phyloP scores from a whole-genome alignment of 1,284 basidiomycete species.

The Meira miltonrushii region DNA sequence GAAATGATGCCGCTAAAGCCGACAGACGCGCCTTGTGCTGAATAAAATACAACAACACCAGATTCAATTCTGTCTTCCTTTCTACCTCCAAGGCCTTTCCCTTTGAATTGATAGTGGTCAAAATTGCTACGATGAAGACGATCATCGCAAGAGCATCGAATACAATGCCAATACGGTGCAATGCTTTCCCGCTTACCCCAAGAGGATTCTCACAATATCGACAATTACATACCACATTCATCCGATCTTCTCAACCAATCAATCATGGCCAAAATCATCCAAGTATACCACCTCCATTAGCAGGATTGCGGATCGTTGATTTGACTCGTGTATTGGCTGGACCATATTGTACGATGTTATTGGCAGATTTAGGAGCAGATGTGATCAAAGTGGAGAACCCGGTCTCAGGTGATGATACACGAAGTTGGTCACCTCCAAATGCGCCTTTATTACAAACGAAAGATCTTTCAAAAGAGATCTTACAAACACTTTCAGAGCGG shows the following conservation, averaged over 20 bases:
- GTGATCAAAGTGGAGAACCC: conserved; percentile 69
- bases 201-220: too few relatives aligned
- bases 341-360: conserved; percentile 74
- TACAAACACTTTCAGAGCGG: neutral
- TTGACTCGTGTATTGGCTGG: conserved; percentile 83
- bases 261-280: neutral
- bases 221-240: too few relatives aligned
- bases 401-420: conserved; percentile 67
- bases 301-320: conserved; percentile 75
- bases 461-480: neutral
- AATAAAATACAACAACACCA: too few relatives aligned
- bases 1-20: too few relatives aligned
- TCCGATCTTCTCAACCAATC: neutral
- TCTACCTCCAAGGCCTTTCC: too few relatives aligned
- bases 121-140: too few relatives aligned
- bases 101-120: too few relatives aligned
- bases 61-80: too few relatives aligned
- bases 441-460: conserved; percentile 7
- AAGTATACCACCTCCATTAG: conserved; percentile 62
- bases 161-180: too few relatives aligned
- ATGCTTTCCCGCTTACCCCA: too few relatives aligned
- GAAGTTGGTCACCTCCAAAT: conserved; percentile 54
- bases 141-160: too few relatives aligned
- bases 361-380: conserved; percentile 76
- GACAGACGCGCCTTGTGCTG: too few relatives aligned